Base-by-base conservation (phyloP, 2,329 filamentous ascomycete species). In the Tolypocladium paradoxum region DNA sequence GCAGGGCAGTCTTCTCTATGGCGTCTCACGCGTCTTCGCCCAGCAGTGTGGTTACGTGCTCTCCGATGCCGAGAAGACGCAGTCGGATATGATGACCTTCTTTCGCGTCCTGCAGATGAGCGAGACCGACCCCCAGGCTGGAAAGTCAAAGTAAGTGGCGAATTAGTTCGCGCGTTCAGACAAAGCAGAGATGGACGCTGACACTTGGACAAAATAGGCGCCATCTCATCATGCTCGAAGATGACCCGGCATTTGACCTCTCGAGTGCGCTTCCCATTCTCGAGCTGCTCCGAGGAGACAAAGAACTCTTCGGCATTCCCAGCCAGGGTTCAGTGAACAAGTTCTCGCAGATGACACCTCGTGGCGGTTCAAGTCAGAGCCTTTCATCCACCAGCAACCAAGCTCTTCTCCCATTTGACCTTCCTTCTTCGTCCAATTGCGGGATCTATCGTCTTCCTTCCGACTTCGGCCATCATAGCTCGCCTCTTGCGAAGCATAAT, bases 11-110 rank as follows among this genome's bases (percentile, higher is more conserved):
- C 76, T 99, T 20, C 81, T 99, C 31, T 91, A 87, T 65, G 91
- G 91, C 6, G 82, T 96, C 18, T 87, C 90, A 3, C 82, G 87
- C 49, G 90, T 97, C 20, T 96, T 90, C 67, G 77, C 82, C 29
- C 88, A 96, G 65, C 91, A 99, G 70, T 95, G 88, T 62, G 78
- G 79, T 37, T 99, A 96, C 66, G 82, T 96, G 27, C 82, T 96
- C 48, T 77, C 80, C 3, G 93, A 97, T 64, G 84, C 85, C 2
- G 84, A 91, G 67, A 83, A 81, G 59, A 83, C 87, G 37, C 84
- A 89, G 60, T 79, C 83, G 55, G 82, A 82, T 59, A 88, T 97
- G 78, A 78, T 80, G 58, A 73, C 81, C 2, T 81, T 90, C 64
- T 74, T 88, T 57, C 81, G 76, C 50, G 70, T 77, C 8, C 67